Conservation (phyloP, 352 stramenopile genomes). For the Phytophthora citrophthora region DNA sequence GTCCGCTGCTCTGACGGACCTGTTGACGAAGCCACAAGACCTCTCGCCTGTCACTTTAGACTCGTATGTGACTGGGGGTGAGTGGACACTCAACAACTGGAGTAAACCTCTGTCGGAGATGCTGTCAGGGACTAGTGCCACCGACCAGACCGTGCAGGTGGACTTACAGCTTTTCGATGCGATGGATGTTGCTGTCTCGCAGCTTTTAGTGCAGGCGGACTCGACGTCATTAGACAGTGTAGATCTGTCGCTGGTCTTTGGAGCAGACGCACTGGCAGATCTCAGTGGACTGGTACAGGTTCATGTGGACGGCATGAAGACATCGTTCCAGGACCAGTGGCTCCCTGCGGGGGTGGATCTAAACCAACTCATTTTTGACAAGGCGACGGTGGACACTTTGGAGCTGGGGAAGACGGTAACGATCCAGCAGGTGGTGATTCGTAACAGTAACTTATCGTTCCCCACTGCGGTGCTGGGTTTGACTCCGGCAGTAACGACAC, state of each 20-base stretch:
- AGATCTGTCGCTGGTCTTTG: slow-evolving; percentile 28
- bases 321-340: slow-evolving; percentile 50
- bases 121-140: slow-evolving; percentile 8
- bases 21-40: slow-evolving; percentile 11
- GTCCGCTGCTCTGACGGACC: slow-evolving; percentile 16
- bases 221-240: slow-evolving; percentile 10
- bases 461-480: slow-evolving; percentile 46
- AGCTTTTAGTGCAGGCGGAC: slow-evolving; percentile 28
- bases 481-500: slow-evolving; percentile 30
- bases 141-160: slow-evolving; percentile 21
- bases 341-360: slow-evolving; percentile 34
- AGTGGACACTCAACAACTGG: slow-evolving; percentile 47
- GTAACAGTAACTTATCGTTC: slow-evolving; percentile 53
- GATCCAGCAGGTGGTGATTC: slow-evolving; percentile 55
- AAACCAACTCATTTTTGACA: slow-evolving; percentile 55
- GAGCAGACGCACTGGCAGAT: slow-evolving; percentile 21
- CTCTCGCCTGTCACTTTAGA: slow-evolving; percentile 25
- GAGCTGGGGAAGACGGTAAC: slow-evolving; percentile 32
- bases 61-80: slow-evolving; percentile 17
- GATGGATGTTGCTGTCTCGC: slow-evolving; percentile 23
- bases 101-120: slow-evolving; percentile 25
- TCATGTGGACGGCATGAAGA: slow-evolving; percentile 47
- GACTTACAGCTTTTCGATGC: slow-evolving; percentile 35
- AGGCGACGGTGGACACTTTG: slow-evolving; percentile 44
- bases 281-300: slow-evolving; percentile 39